Evolutionary conservation across 176 grass and related monocot genomes (phyloP), one percentile per base, ranked within the genome.

Genomic region (Carex cristatella): DNA sequence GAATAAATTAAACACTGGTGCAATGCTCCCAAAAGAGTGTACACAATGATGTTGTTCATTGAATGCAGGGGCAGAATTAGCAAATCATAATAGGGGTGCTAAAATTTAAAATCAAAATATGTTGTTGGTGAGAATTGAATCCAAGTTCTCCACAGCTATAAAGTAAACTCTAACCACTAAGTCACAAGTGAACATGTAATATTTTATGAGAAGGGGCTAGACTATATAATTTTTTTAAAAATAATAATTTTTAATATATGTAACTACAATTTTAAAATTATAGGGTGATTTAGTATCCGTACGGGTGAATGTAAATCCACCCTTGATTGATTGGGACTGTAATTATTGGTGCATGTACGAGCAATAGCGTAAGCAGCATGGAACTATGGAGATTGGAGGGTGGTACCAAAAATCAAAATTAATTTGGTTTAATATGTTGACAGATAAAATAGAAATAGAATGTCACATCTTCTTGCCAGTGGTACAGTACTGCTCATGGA

Each of bases 331-430:
- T 23, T 23, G 7, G 35, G 5, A 69, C 67, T 3, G 5, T 69
- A 42, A 69, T 69, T 69, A 69, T 69, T 69, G 67, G 15, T 2
- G 40, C 4, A 42, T 7, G 67, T 18, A 69, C 35, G 67, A 9
- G 16, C 69, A 49, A 73, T 73, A 73, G 40, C 69, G 69, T 73
- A n/a, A 73, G 40, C 40, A 77, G 18, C 73, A 56, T 77, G 73
- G 49, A 77, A 56, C 73, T 16, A 77, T 30, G 27, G 18, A 11
- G 44, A 75, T n/a, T 23, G n/a, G 70, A 11, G 44, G 53, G 19
- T 11, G n/a, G 70, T 46, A 53, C 5, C 16, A 40, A 49, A 51
- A 30, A 35, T 35, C 33, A 35, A 35, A 35, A 2, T 69, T 73
- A 35, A 2, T 69, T 73, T 73, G 69, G 69, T 73, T 23, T 0